Percentiles rank a stretch among this genome's conserved stretches.
Evolutionary conservation across 805 yeast species (phyloP).

Genomic region (Metschnikowia henanensis): DNA sequence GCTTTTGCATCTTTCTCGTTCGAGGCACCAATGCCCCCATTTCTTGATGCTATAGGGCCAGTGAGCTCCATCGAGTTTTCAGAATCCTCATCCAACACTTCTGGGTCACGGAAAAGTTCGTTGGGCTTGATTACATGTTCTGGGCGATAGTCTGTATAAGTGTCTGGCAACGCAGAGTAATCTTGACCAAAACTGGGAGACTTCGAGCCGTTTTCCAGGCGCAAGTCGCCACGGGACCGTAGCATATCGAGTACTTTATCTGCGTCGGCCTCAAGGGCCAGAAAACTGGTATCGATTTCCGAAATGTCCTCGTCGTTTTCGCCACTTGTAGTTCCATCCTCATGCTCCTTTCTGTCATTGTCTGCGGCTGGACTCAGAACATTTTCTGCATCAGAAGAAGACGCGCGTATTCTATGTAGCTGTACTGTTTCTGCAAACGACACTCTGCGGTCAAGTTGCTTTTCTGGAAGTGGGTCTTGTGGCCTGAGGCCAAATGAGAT

Average conservation of each 20-base stretch:
- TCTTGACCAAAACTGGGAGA: not conserved
- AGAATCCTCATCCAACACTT: not conserved
- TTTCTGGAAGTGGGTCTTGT: not conserved
- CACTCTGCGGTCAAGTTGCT: constrained; percentile 50
- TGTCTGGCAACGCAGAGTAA: not conserved
- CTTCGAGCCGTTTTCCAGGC: not conserved
- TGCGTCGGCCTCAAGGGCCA: constrained; percentile 21
- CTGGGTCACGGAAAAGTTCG: no score
- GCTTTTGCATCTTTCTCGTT: no score
- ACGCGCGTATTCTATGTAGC: constrained; percentile 52
- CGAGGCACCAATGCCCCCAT: no score
- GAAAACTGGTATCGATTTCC: constrained; percentile 15
- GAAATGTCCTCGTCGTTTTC: constrained; percentile 5
- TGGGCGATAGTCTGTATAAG: not conserved
- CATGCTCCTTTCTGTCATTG: not conserved
- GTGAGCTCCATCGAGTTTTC: constrained; percentile 35
- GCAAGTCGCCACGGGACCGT: not conserved
- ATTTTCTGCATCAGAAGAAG: not conserved
- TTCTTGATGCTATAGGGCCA: constrained; percentile 14
- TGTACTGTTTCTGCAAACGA: constrained; percentile 79
- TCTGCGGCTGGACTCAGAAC: not conserved
- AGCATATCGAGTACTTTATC: constrained; percentile 17
- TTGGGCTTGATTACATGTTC: no score
- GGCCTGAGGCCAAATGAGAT: constrained; percentile 1
- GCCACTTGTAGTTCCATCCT: not conserved